Evolutionary conservation across 2,329 filamentous ascomycete genomes (phyloP).

Genomic region (Bisporella sp.): DNA sequence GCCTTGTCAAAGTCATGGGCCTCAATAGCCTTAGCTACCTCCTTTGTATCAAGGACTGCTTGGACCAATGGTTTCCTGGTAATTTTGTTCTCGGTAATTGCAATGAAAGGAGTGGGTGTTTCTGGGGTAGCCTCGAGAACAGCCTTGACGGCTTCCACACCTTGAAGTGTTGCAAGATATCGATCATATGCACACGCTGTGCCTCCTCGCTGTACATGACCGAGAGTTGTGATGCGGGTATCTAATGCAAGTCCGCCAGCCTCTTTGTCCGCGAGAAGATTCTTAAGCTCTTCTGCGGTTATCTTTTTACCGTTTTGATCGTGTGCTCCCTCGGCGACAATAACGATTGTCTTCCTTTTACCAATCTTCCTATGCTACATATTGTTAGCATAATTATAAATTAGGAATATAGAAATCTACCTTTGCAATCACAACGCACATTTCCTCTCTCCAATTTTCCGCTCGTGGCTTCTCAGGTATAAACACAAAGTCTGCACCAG

Average conservation of each 20-base stretch:
- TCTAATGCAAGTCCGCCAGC: conserved; percentile 69
- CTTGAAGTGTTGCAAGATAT: conserved; percentile 87
- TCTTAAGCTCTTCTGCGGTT: conserved; percentile 71
- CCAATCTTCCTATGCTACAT: conserved; percentile 73
- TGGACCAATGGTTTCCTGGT: conserved; percentile 82
- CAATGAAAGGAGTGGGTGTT: conserved; percentile 89
- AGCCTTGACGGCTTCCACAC: conserved; percentile 87
- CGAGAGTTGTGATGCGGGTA: conserved; percentile 88
- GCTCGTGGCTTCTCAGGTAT: conserved; percentile 89
- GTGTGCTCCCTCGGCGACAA: conserved; percentile 91
- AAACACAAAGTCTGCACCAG: conserved; percentile 93
- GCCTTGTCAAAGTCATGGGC: conserved; percentile 80
- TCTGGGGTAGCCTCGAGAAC: conserved; percentile 85
- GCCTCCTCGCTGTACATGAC: conserved; percentile 95
- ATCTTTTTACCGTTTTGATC: conserved; percentile 82
- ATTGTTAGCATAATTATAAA: conserved; percentile 5
- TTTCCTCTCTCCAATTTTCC: conserved; percentile 82
- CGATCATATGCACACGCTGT: conserved; percentile 90
- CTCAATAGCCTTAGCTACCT: conserved; percentile 75
- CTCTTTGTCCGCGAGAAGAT: conserved; percentile 72
- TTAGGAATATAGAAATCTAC: conserved; percentile 33
- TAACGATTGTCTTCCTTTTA: conserved; percentile 97
- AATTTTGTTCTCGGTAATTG: conserved; percentile 97
- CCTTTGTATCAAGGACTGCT: conserved; percentile 79
- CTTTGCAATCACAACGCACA: conserved; percentile 71